Evolutionary conservation across 2,329 filamentous ascomycete species (phyloP), one percentile per base, ranked within the genome.

Genomic region (Fusarium denticulatum): DNA sequence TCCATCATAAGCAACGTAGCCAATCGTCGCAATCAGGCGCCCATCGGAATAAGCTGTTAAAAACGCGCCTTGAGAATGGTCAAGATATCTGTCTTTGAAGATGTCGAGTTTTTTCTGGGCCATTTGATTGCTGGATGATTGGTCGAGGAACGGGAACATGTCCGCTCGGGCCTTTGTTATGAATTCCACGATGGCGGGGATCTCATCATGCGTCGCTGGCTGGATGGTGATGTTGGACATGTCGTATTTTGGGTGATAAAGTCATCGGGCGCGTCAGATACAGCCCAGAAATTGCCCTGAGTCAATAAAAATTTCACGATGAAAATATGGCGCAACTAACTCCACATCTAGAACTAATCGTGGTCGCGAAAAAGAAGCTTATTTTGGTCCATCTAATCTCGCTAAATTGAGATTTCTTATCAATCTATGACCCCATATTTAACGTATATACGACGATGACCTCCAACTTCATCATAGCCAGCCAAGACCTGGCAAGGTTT

Each of bases 131-230:
- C 74, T 76, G 3, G 71, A 77, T 32, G 61, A 28, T 10, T 67
- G 34, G 30, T 77, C 71, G 1, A 80, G 53, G 40, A 77, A 77
- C 11, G 79, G 77, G 40, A 80, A 80, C 76, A 80, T 80, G 39
- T 68, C 67, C 20, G 64, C 66, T 24, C 79, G 79, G 28, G 78
- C 77, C 32, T 59, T 62, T 14, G 60, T 72, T 43, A 75, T 70
- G 43, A 79, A 78, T 18, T 65, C 60, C 18, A 78, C 69, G 16
- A 80, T 69, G 18, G 56, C 50, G 2, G 78, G 67, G 20, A 76
- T 75, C 26, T 79, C 76, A 49, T 76, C 73, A 4, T 52, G 12
- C 0, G 60, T 73, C 7, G 73, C 74, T 7, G 30, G 26, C 14
- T 39, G 50, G 22, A 80, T 79, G 4, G 14, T 40, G 6, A 71